Evolutionary conservation across 306 rosid genomes (phyloP), one percentile per base, ranked within the genome.

Genomic region (Oxytropis ochrocephala): DNA sequence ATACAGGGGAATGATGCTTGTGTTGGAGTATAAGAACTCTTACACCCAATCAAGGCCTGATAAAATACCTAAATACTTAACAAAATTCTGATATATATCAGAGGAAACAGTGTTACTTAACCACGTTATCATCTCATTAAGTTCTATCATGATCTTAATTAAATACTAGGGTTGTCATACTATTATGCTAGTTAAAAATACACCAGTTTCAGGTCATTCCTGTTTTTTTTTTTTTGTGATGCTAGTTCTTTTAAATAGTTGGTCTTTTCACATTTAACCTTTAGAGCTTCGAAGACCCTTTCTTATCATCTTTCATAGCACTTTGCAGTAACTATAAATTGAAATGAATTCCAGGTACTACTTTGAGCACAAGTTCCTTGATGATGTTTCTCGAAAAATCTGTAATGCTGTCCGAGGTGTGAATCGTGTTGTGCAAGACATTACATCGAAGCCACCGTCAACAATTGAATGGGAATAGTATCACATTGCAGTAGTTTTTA

Each of bases 391-490:
- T 3, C 85, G 91, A 33, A 94, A 91, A 87, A 94, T 94, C 30
- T 94, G 98, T 73, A 90, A 91, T 42, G 83, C 87, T 41, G 92
- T 94, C 48, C 91, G 95, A 3, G 98, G 96, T 8, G 95, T 94
- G 57, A 94, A 94, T 81, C 85, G 96, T 13, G 96, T 94, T 39
- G 90, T 86, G 64, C 92, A 81, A 64, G 97, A 94, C 80, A 88
- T 94, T 66, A 94, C 97, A 0, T 94, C 97, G n/a, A 94, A 94
- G 88, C 98, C 97, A 17, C 98, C 98, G 13, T 88, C 98, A 24
- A 94, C 98, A 29, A 94, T 94, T 61, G 98, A 94, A 74, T 94
- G 97, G 97, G 98, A 94, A 82, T 93, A 71, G 80, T 19, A 30
- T 41, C 55, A 29, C 1, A 8, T 49, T 32, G 27, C 10, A 1